Evolutionary conservation across 805 yeast genomes (phyloP), one percentile per base, ranked within the genome.

Genomic region (Lipomyces spencermartinsiae): DNA sequence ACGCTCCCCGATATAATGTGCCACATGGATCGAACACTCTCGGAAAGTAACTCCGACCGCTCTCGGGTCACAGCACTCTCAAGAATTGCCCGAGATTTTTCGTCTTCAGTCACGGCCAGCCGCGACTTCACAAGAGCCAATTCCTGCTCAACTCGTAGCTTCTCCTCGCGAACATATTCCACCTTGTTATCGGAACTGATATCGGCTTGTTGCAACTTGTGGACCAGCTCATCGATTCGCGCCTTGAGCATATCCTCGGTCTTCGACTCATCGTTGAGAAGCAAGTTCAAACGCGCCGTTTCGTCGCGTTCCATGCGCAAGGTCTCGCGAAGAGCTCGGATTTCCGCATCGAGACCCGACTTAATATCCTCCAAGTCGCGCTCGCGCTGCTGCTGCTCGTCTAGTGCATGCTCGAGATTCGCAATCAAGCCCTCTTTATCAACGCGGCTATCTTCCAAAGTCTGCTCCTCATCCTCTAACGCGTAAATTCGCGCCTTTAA

Each of bases 401-500:
- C 71, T 3, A 68, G 65, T 29, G 63, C 70, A 39, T 53, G 33
- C 33, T 68, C 71, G 33, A 68, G 70, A 33, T 68, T 57, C 25
- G 64, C 67, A 61, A 68, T 68, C 62, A 63, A n/a, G 4, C 66
- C 67, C 60, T 68, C 71, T 34, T 60, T 63, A 43, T 68, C 69
- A 19, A 59, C 64, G 8, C 69, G 64, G 39, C 63, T 57, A 35
- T 67, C 69, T 53, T 69, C 72, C 53, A 62, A 29, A 29, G 54
- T 43, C 31, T 69, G 73, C 77, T 58, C 79, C 73, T 73, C 75
- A 39, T 83, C 87, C 49, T 87, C 89, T 22, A 88, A 73, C 56
- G 84, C 85, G 55, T 85, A 87, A 53, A 84, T 61, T 58, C 80
- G 79, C 34, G 77, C 66, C 58, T 81, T 83, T 63, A 87, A 75